phyloP scores from a whole-genome alignment of 2,329 filamentous ascomycete species.

The Aphanoascus verrucosus region DNA sequence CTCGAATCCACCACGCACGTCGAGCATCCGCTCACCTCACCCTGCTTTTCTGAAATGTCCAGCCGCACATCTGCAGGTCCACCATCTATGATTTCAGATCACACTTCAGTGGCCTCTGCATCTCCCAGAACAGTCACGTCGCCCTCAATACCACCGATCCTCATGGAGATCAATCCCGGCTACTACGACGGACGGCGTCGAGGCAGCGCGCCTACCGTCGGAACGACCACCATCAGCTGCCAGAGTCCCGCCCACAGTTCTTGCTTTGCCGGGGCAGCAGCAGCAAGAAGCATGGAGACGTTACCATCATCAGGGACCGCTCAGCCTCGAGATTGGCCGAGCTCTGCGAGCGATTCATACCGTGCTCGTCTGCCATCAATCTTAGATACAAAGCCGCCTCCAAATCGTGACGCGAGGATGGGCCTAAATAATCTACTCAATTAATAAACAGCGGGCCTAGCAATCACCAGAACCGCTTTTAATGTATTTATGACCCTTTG shows the following conservation, averaged over 20 bases:
- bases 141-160: conserved; percentile 25
- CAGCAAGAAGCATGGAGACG: conserved; percentile 4
- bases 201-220: conserved; percentile 22
- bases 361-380: conserved; percentile 13
- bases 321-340: conserved; percentile 1
- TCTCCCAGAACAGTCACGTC: conserved; percentile 43
- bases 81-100: conserved; percentile 62
- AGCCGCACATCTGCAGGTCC: conserved; percentile 43
- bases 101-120: conserved; percentile 51
- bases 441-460: conserved; percentile 19
- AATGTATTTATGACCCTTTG: background rate
- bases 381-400: conserved; percentile 16
- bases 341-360: conserved; percentile 3
- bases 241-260: conserved; percentile 1
- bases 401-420: conserved; percentile 31
- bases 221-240: conserved; percentile 6
- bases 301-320: background rate
- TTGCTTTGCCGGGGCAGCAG: background rate
- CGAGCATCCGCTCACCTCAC: conserved; percentile 50
- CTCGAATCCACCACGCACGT: conserved; percentile 2
- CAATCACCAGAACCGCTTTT: background rate
- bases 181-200: conserved; percentile 26
- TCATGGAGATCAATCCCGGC: conserved; percentile 36
- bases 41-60: conserved; percentile 53
- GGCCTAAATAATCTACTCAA: conserved; percentile 32